These are phyloP conservation scores for Aegilops umbellulata DNA, from an alignment of 176 grass and related monocot species.

Conservation along the genomic window DNA sequence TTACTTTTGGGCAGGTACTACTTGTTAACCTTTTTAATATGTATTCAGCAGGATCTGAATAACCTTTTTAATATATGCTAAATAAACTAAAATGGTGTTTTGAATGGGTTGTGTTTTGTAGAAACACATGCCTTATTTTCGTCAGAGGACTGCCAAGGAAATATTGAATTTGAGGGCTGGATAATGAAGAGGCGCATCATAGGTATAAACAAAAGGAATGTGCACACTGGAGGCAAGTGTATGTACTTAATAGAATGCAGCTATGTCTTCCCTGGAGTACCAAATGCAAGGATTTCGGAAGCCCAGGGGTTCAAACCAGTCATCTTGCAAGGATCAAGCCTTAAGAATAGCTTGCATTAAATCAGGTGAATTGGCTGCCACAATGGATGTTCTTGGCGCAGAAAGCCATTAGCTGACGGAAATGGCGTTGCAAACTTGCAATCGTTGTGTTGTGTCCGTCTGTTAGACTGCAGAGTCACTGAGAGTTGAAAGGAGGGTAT, in stretches of 20 bases:
- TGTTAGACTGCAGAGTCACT: constrained; percentile 3
- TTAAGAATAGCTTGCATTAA: constrained; percentile 2
- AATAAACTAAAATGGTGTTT: constrained; percentile 19
- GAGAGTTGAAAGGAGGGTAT: constrained; percentile 6
- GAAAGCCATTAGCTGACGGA: neutral
- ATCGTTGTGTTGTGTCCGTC: neutral
- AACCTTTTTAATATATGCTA: neutral
- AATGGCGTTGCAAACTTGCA: neutral
- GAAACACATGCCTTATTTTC: constrained; percentile 85
- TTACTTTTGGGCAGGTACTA: constrained; percentile 70
- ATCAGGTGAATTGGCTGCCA: neutral
- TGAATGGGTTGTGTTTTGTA: constrained; percentile 36
- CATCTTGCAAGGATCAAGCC: neutral
- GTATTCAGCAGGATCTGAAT: neutral
- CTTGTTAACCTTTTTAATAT: neutral
- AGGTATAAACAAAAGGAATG: neutral
- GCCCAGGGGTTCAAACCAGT: neutral
- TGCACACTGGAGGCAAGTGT: neutral
- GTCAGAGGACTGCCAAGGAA: constrained; percentile 75
- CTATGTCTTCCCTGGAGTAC: neutral
- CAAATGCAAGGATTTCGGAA: neutral
- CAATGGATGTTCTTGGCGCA: neutral
- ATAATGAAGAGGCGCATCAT: constrained; percentile 25
- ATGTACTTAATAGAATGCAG: neutral
- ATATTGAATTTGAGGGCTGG: constrained; percentile 62